Base-by-base conservation (phyloP, 495 filamentous ascomycete genomes). In the Daldinia childiae region DNA sequence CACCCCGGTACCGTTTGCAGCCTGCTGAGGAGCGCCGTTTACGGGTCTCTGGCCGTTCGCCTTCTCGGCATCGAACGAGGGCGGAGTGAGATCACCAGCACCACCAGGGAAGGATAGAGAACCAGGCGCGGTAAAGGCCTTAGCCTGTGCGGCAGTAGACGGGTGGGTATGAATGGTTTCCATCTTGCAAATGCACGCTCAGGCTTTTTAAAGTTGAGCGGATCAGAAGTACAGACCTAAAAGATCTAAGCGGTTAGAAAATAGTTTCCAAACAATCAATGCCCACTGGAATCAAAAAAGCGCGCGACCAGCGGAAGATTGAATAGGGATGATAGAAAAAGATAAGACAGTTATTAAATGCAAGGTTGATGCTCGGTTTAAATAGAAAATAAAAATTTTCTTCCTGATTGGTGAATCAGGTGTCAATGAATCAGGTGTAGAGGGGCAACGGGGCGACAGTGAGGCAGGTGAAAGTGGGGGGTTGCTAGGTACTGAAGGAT, bases 21-120 rank as follows among this genome's bases (percentile, higher is more conserved):
- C 77, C 73, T 85, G 86, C 83, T 88, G 88, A 78, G 83, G 85
- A 76, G 83, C 74, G 36, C 80, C 88, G 76, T 88, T 88, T 78
- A 80, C 72, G 57, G 79, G 74, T 74, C 79, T 79, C 70, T 85
- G 83, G 62, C 76, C 84, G 72, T 79, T 83, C 68, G 82, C 69
- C 58, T 80, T 81, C 73, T 92, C 89, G 55, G 85, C 88, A 24
- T 76, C 73, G 19, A 62, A 36, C 17, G 64, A 69, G 21, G 92
- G 91, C 32, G 94, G 92, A 43, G 92, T 93, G 68, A 97, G 78
- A 71, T 96, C 94, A 68, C 86, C 87, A 56, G 89, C 90, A 65
- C 90, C 93, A 77, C 91, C 90, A 52, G 95, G 94, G 81, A 94
- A 97, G 43, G 94, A 96, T 64, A 98, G 86, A 54, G 93, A 96